Evolutionary conservation across 768 basidiomycete species (phyloP).

Genomic region (Tephrocybe sp.): DNA sequence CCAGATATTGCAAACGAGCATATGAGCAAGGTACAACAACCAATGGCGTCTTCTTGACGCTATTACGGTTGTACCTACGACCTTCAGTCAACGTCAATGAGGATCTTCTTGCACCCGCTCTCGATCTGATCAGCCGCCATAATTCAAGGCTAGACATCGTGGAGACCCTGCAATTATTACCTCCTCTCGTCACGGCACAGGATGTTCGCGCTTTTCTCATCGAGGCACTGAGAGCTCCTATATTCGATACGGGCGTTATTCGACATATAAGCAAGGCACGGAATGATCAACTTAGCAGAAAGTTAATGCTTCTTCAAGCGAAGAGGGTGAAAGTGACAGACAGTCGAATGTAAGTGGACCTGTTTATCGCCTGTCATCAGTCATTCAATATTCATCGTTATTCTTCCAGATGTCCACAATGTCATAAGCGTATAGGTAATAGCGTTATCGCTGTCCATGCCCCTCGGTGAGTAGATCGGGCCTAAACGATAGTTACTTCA

Average conservation of each 20-base stretch:
- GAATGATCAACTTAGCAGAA: constrained; percentile 72
- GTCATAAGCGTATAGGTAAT: constrained; percentile 89
- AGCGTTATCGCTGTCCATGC: constrained; percentile 94
- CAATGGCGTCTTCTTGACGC: constrained; percentile 71
- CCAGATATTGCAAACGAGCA: constrained; percentile 87
- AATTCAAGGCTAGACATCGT: constrained; percentile 79
- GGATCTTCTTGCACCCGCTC: constrained; percentile 75
- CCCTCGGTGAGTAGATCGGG: constrained; percentile 58
- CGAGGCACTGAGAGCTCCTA: constrained; percentile 63
- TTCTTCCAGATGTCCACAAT: constrained; percentile 81
- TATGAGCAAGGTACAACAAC: constrained; percentile 61
- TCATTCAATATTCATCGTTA: constrained; percentile 5
- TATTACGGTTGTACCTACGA: constrained; percentile 86
- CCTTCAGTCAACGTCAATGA: constrained; percentile 53
- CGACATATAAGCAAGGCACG: constrained; percentile 72
- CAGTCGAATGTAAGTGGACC: constrained; percentile 77
- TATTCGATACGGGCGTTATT: constrained; percentile 70
- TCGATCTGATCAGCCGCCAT: constrained; percentile 86
- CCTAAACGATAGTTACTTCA: background rate
- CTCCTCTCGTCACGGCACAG: constrained; percentile 84
- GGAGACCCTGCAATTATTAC: constrained; percentile 82
- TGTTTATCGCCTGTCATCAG: constrained; percentile 1
- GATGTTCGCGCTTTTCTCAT: constrained; percentile 79
- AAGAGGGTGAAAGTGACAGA: constrained; percentile 89
- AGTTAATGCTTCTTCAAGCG: constrained; percentile 74